These are phyloP conservation scores for Capsicum baccatum DNA, from an alignment of 257 asterid species.

Conservation along the genomic window DNA sequence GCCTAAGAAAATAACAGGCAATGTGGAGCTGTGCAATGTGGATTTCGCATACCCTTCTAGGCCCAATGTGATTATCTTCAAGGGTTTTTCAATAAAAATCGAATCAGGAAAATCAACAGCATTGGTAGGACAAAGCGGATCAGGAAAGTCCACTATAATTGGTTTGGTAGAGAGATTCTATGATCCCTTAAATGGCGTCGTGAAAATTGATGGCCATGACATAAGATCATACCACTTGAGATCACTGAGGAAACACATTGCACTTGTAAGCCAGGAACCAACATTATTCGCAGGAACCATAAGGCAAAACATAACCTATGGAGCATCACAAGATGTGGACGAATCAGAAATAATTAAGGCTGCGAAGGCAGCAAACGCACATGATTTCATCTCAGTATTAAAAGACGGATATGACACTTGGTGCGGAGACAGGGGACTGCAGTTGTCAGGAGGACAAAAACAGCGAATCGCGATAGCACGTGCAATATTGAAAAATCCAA, in stretches of 20 bases:
- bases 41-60: conserved; percentile 79
- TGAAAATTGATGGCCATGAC: conserved; percentile 73
- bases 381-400: conserved; percentile 66
- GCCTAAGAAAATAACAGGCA: conserved; percentile 58
- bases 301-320: conserved; percentile 63
- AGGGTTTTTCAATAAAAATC: conserved; percentile 61
- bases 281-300: conserved; percentile 72
- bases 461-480: conserved; percentile 84
- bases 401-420: conserved; percentile 69
- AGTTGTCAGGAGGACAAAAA: conserved; percentile 88
- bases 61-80: conserved; percentile 58
- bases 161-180: conserved; percentile 76
- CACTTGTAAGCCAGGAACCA: conserved; percentile 88
- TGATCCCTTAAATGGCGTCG: conserved; percentile 61
- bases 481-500: conserved; percentile 72
- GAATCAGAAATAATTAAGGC: conserved; percentile 77
- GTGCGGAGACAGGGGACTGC: conserved; percentile 84
- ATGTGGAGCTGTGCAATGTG: conserved; percentile 56
- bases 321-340: conserved; percentile 46
- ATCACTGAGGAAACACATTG: conserved; percentile 65
- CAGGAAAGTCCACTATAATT: conserved; percentile 79
- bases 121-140: conserved; percentile 86
- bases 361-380: conserved; percentile 81
- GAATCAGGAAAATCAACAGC: conserved; percentile 84
- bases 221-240: conserved; percentile 64